A percentile compares a stretch with the other conserved stretches of the same genome.
Conservation (phyloP, 805 yeast species). For the Cyberlindnera amylophila region DNA sequence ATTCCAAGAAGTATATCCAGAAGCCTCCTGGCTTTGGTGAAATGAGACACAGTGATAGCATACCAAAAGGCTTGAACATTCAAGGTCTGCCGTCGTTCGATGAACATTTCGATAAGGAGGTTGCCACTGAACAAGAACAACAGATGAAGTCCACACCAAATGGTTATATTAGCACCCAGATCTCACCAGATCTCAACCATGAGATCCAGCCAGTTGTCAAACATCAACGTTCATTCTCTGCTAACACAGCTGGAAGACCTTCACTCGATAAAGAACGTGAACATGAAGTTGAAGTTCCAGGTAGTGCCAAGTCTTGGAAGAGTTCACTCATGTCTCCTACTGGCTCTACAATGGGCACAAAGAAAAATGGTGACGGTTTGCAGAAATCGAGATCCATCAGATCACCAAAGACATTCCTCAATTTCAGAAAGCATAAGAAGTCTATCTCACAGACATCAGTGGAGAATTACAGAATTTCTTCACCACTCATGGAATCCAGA, state of each 20-base stretch:
- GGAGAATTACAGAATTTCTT: constrained; percentile 24
- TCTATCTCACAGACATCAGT: constrained; percentile 24
- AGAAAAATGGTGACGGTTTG: constrained; percentile 1
- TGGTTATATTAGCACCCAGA: not conserved
- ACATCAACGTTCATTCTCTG: constrained; percentile 3
- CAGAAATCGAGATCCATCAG: constrained; percentile 22
- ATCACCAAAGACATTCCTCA: constrained; percentile 28
- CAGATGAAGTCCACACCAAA: not conserved
- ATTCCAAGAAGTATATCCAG: constrained; percentile 12
- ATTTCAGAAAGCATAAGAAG: constrained; percentile 26
- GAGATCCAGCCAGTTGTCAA: not conserved
- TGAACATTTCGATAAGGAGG: constrained; percentile 15
- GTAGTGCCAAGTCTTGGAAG: constrained; percentile 11
- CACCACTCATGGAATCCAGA: constrained; percentile 19
- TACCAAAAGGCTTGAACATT: constrained; percentile 24
- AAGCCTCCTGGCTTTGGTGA: constrained; percentile 20
- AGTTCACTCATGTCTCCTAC: constrained; percentile 12
- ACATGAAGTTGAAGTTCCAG: constrained; percentile 5
- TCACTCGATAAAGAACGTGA: constrained; percentile 3
- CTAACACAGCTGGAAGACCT: constrained; percentile 2
- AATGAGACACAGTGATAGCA: constrained; percentile 18
- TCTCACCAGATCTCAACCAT: not conserved
- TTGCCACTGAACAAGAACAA: not conserved
- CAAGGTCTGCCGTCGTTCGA: constrained; percentile 19
- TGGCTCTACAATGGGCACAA: not conserved